Evolutionary conservation across 306 rosid genomes (phyloP).

Genomic region (Calophaca sinica): DNA sequence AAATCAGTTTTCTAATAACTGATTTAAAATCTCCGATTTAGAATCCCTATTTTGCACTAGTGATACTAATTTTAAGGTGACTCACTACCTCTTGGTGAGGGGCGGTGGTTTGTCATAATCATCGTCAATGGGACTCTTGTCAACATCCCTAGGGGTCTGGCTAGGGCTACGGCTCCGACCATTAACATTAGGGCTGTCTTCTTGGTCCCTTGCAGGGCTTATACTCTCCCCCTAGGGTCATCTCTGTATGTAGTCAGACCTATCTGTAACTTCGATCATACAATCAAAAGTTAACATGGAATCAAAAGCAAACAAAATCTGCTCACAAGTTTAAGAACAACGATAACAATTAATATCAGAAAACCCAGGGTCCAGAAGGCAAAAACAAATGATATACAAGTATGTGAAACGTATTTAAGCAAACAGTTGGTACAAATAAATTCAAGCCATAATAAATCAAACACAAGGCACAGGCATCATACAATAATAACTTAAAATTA

Average conservation of each 20-base stretch:
- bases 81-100: conserved; percentile 58
- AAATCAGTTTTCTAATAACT: no score
- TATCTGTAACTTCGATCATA: conserved; percentile 46
- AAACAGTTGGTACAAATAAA: not conserved
- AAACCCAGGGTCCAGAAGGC: not conserved
- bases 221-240: conserved; percentile 50
- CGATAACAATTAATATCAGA: not conserved
- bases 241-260: conserved; percentile 55
- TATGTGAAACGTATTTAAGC: not conserved
- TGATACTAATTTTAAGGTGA: conserved; percentile 56
- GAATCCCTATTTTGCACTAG: no score
- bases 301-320: not conserved
- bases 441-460: not conserved
- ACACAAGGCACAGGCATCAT: not conserved
- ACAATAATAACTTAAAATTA: not conserved
- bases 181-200: conserved; percentile 51
- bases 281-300: not conserved
- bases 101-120: conserved; percentile 55
- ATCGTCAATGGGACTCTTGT: conserved; percentile 62
- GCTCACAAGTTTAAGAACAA: not conserved
- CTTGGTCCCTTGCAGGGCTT: conserved; percentile 52
- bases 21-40: no score
- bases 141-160: conserved; percentile 62
- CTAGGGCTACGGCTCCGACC: conserved; percentile 53
- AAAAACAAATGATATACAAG: not conserved